Conservation (phyloP, 192 early-diverging fungal species). For the Coemansia sp. region DNA sequence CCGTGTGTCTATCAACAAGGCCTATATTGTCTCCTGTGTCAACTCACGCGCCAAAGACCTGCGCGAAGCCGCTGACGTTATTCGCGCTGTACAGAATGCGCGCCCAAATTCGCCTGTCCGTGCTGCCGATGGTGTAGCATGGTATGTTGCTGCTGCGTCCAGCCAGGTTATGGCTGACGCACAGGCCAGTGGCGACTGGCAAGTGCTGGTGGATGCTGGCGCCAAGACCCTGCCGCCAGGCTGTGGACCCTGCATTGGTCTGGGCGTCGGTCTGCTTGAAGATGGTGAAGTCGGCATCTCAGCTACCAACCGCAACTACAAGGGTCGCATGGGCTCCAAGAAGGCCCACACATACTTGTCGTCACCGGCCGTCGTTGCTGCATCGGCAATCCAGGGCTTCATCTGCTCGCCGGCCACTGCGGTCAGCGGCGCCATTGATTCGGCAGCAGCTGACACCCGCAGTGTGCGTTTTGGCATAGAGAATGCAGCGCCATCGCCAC, state of each 20-base stretch:
- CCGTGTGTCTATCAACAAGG: slow-evolving; percentile 87
- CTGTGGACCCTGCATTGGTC: slow-evolving; percentile 95
- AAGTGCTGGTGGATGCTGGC: slow-evolving; percentile 79
- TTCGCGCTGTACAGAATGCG: slow-evolving; percentile 48
- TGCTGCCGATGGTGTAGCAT: slow-evolving; percentile 66
- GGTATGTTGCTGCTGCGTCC: slow-evolving; percentile 94
- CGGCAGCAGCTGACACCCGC: slow-evolving; percentile 15
- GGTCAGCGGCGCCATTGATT: slow-evolving; percentile 9
- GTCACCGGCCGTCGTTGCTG: slow-evolving; percentile 94
- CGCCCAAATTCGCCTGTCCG: slow-evolving; percentile 20
- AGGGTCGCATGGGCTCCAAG: slow-evolving; percentile 97
- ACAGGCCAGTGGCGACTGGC: slow-evolving; percentile 84
- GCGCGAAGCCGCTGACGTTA: slow-evolving; percentile 79
- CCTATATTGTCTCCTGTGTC: slow-evolving; percentile 93
- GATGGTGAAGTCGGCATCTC: slow-evolving; percentile 97
- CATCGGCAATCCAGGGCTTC: slow-evolving; percentile 83
- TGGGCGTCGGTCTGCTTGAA: slow-evolving; percentile 88
- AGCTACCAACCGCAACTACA: slow-evolving; percentile 99
- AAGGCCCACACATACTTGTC: slow-evolving; percentile 89
- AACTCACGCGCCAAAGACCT: slow-evolving; percentile 93
- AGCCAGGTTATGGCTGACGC: slow-evolving; percentile 88
- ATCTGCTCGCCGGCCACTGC: slow-evolving; percentile 65
- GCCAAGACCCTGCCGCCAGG: slow-evolving; percentile 88
- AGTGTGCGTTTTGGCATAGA: slow-evolving; percentile 36
- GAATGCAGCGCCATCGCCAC: not conserved